phyloP scores from a whole-genome alignment of 179 eudicot species.

The Spinacia oleracea region DNA sequence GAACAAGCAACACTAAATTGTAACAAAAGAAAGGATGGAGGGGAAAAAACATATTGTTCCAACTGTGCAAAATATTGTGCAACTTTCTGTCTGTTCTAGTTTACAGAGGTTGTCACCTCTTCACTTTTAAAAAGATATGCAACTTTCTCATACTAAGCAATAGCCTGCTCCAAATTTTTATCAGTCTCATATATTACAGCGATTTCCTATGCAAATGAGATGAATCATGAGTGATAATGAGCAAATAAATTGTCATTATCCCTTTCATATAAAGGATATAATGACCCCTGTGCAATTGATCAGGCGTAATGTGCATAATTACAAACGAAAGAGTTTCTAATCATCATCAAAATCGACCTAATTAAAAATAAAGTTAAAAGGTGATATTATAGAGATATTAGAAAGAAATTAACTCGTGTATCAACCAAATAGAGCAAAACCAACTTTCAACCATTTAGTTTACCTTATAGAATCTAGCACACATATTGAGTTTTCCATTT shows the following conservation, averaged over 20 bases:
- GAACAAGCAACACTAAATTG: not conserved
- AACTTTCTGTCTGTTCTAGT: constrained; percentile 85
- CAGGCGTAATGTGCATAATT: not conserved
- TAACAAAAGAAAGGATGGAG: not conserved
- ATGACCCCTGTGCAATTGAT: not conserved
- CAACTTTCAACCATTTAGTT: not conserved
- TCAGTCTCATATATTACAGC: constrained; percentile 80
- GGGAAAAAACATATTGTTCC: constrained; percentile 71
- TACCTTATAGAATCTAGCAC: constrained; percentile 90
- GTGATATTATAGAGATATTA: no score
- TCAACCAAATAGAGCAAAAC: not conserved
- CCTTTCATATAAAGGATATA: not conserved
- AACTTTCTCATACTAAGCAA: no score
- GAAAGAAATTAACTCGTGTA: no score
- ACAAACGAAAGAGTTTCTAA: not conserved
- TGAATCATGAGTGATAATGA: constrained; percentile 1
- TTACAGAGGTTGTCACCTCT: constrained; percentile 81
- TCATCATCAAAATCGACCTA: no score
- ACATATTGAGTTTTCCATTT: constrained; percentile 84
- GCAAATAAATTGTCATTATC: not conserved
- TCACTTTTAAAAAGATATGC: constrained; percentile 88
- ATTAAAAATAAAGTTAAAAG: no score
- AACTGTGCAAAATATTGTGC: constrained; percentile 86
- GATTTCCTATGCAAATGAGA: constrained; percentile 64
- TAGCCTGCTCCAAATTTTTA: constrained; percentile 64